These are phyloP conservation scores for Erodium moschatum DNA, from an alignment of 441 rosid species.

Conservation along the genomic window DNA sequence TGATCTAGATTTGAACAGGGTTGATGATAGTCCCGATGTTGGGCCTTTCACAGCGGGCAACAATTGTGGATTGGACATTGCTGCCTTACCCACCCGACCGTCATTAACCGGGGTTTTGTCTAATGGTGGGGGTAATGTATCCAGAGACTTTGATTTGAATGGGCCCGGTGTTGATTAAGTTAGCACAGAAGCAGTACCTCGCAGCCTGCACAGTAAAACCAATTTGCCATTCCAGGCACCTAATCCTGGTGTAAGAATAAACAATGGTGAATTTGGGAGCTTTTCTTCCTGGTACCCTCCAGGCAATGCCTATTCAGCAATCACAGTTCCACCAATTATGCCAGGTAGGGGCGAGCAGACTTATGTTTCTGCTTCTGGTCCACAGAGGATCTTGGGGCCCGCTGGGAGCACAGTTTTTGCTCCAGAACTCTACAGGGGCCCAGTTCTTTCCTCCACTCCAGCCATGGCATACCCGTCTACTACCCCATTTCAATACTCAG, in stretches of 20 bases:
- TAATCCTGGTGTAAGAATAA: constrained; percentile 10
- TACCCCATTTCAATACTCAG: constrained; percentile 32
- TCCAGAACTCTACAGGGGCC: constrained; percentile 20
- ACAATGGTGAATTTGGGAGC: constrained; percentile 5
- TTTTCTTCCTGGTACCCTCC: constrained; percentile 17
- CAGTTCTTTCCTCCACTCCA: constrained; percentile 36
- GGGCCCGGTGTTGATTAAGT: constrained; percentile 16
- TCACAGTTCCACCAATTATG: constrained; percentile 3
- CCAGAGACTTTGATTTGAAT: constrained; percentile 19
- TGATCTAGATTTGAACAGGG: constrained; percentile 17
- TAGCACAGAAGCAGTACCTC: constrained; percentile 13
- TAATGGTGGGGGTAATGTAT: not conserved
- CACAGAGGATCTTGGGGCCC: constrained; percentile 33
- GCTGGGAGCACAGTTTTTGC: constrained; percentile 13
- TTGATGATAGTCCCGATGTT: constrained; percentile 13
- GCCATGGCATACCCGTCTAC: constrained; percentile 11
- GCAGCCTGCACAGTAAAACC: constrained; percentile 9
- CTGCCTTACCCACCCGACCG: not conserved
- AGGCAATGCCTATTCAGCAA: constrained; percentile 8
- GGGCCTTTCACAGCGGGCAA: not conserved
- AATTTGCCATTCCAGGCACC: constrained; percentile 13
- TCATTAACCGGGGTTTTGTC: not conserved
- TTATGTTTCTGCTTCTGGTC: constrained; percentile 22
- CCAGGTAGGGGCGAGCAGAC: constrained; percentile 21
- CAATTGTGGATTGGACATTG: constrained; percentile 4